These are phyloP conservation scores for Phytophthora pisi DNA, from an alignment of 352 stramenopile genomes.

Conservation along the genomic window DNA sequence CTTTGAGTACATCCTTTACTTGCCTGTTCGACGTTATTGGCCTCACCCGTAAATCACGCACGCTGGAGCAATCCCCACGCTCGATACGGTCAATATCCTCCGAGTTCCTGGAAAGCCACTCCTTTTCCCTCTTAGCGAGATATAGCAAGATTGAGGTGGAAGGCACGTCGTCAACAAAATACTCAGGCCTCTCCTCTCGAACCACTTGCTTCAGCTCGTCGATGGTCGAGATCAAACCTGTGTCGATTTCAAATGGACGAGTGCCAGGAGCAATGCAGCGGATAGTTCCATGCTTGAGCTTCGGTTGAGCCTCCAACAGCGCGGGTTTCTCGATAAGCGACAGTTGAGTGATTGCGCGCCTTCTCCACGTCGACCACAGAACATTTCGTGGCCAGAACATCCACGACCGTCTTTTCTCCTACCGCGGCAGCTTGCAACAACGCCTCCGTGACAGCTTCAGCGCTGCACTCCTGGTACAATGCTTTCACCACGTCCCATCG, in stretches of 20 bases:
- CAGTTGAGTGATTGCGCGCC: neutral
- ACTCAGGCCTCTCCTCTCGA: neutral
- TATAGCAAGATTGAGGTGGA: neutral
- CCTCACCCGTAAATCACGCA: neutral
- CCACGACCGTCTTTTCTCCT: neutral
- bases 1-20: neutral
- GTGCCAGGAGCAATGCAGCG: conserved; percentile 1
- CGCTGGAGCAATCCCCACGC: neutral
- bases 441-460: neutral
- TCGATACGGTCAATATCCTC: neutral
- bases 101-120: neutral
- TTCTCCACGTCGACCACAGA: neutral
- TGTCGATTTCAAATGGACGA: neutral
- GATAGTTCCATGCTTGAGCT: neutral
- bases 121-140: neutral
- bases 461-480: too few relatives aligned
- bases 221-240: neutral
- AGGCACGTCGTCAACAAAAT: neutral
- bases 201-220: neutral
- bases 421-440: neutral
- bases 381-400: neutral
- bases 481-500: too few relatives aligned
- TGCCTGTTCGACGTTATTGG: neutral
- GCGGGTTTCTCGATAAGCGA: neutral
- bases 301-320: neutral